Conservation (phyloP, 352 stramenopile species). For the Pythium oligandrum region DNA sequence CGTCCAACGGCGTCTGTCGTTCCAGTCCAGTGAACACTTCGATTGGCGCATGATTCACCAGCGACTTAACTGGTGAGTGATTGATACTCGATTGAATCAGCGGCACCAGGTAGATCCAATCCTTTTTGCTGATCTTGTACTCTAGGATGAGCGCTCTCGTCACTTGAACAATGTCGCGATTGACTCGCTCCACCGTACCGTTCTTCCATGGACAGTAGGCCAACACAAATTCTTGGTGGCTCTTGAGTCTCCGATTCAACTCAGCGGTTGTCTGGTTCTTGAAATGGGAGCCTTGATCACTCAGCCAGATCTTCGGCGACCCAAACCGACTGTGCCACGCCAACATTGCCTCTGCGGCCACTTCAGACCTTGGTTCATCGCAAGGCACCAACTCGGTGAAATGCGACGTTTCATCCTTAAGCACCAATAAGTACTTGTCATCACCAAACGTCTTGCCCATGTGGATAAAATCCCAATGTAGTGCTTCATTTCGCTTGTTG, state of each 20-base stretch:
- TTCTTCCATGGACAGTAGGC: slow-evolving; percentile 30
- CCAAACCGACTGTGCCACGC: slow-evolving; percentile 26
- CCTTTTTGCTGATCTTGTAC: slow-evolving; percentile 10
- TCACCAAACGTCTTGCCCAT: slow-evolving; percentile 16
- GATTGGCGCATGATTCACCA: slow-evolving; percentile 12
- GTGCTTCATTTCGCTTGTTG: slow-evolving; percentile 18
- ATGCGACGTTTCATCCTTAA: slow-evolving; percentile 28
- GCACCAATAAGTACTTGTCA: slow-evolving; percentile 20
- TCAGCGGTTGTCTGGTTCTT: slow-evolving; percentile 23
- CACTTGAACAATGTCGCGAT: slow-evolving; percentile 26
- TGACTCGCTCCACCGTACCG: slow-evolving; percentile 23
- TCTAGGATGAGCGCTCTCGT: slow-evolving; percentile 14
- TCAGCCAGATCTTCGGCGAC: slow-evolving; percentile 15
- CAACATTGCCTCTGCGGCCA: slow-evolving; percentile 14
- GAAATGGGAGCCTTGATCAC: slow-evolving; percentile 26
- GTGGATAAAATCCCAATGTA: slow-evolving; percentile 31
- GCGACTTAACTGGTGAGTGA: slow-evolving; percentile 18
- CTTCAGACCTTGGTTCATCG: slow-evolving; percentile 4
- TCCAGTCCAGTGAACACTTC: slow-evolving; percentile 15
- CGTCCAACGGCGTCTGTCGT: not conserved
- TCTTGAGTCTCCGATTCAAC: slow-evolving; percentile 5
- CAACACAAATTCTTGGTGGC: slow-evolving; percentile 16
- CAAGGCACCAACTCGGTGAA: slow-evolving; percentile 21
- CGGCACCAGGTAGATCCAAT: slow-evolving; percentile 18
- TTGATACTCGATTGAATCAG: slow-evolving; percentile 24